phyloP scores from a whole-genome alignment of 2,329 filamentous ascomycete genomes.

The Graphium sp. region DNA sequence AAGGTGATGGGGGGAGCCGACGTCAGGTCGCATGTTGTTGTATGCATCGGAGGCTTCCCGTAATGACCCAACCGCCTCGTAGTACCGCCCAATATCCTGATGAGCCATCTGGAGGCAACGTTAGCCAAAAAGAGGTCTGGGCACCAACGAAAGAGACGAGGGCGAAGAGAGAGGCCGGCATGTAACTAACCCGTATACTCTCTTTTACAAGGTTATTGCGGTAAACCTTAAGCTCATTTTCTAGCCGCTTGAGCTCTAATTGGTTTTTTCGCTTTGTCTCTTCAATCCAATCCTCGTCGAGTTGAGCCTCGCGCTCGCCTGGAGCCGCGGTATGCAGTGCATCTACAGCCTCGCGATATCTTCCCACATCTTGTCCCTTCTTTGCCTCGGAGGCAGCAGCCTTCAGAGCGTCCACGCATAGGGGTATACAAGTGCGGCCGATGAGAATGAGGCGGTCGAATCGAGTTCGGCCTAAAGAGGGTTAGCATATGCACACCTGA shows the following conservation, averaged over 20 bases:
- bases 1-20: slow-evolving; percentile 69
- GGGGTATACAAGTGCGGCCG: slow-evolving; percentile 56
- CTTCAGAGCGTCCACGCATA: slow-evolving; percentile 68
- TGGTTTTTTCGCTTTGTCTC: slow-evolving; percentile 48
- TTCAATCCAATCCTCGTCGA: slow-evolving; percentile 63
- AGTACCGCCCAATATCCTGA: slow-evolving; percentile 77
- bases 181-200: slow-evolving; percentile 57
- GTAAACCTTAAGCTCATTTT: slow-evolving; percentile 75
- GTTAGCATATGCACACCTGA: too few species aligned
- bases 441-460: slow-evolving; percentile 71
- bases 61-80: slow-evolving; percentile 63
- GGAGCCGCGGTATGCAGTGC: slow-evolving; percentile 47
- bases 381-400: slow-evolving; percentile 63
- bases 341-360: slow-evolving; percentile 55
- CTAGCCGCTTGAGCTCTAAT: slow-evolving; percentile 56
- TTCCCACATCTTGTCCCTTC: slow-evolving; percentile 50
- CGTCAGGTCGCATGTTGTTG: slow-evolving; percentile 76
- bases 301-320: slow-evolving; percentile 46
- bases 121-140: background rate
- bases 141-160: background rate
- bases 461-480: slow-evolving; percentile 51
- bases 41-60: slow-evolving; percentile 60
- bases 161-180: background rate
- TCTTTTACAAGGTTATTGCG: slow-evolving; percentile 97
- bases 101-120: slow-evolving; percentile 64